phyloP scores from a whole-genome alignment of 2,329 filamentous ascomycete genomes.

The Colletotrichum sp. region DNA sequence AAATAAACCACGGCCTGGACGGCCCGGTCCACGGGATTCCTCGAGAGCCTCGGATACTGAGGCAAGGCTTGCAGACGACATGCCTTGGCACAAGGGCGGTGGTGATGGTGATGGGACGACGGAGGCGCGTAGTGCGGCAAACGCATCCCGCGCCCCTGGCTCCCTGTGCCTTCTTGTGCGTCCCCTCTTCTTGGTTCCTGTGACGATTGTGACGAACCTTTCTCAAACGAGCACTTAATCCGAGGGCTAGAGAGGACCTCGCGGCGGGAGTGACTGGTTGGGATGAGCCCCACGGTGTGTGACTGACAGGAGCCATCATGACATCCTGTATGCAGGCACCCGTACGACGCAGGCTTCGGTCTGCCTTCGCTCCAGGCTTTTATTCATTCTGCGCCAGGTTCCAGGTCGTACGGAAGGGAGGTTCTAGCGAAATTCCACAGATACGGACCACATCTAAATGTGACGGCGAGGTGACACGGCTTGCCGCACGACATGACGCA shows the following conservation, averaged over 20 bases:
- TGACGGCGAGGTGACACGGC: not conserved
- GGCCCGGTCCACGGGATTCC: not conserved
- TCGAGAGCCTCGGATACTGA: not conserved
- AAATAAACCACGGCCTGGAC: not conserved
- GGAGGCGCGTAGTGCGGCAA: not conserved
- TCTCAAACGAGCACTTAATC: not conserved
- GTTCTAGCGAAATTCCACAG: not conserved
- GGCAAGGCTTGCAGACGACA: not conserved
- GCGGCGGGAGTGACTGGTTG: not conserved
- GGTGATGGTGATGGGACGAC: not conserved
- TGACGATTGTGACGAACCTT: not conserved
- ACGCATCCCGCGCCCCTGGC: not conserved
- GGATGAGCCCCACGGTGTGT: not conserved
- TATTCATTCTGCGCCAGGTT: not conserved
- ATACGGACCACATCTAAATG: not conserved
- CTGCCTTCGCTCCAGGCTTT: not conserved
- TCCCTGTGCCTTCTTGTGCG: not conserved
- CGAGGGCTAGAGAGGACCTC: not conserved
- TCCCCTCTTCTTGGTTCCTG: not conserved
- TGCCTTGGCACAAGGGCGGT: not conserved
- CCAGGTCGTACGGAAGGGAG: not conserved
- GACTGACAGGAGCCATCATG: slow-evolving; percentile 8
- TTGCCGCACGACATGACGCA: not conserved
- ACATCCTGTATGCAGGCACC: slow-evolving; percentile 7
- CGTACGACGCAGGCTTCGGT: not conserved